phyloP scores from a whole-genome alignment of 2,329 filamentous ascomycete species.

The Dactylellina leptospora region DNA sequence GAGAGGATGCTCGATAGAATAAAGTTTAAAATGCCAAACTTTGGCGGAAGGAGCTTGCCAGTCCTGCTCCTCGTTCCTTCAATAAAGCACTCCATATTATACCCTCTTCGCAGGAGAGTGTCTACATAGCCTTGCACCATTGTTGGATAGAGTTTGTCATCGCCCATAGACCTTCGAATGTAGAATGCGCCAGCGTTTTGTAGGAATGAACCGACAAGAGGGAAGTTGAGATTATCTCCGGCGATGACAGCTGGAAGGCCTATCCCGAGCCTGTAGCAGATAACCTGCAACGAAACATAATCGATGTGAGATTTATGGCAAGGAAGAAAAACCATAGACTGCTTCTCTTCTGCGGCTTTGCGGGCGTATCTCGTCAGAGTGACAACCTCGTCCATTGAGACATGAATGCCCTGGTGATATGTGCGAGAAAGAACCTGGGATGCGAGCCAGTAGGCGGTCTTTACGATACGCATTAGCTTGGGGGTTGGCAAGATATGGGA shows the following conservation, averaged over 20 bases:
- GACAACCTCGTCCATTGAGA: conserved; percentile 91
- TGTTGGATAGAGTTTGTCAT: conserved; percentile 87
- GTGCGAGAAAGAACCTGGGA: conserved; percentile 90
- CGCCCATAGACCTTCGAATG: conserved; percentile 90
- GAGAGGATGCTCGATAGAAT: conserved; percentile 89
- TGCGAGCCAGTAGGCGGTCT: conserved; percentile 83
- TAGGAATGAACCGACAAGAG: conserved; percentile 84
- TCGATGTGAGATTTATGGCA: conserved; percentile 96
- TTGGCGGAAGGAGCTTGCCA: conserved; percentile 90
- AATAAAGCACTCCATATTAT: conserved; percentile 97
- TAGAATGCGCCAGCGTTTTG: conserved; percentile 98
- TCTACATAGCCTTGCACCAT: conserved; percentile 98
- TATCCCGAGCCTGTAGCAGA: conserved; percentile 91
- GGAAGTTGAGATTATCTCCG: conserved; percentile 95
- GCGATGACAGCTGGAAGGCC: conserved; percentile 90
- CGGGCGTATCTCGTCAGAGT: conserved; percentile 82
- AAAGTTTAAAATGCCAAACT: conserved; percentile 94
- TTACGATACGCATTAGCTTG: conserved; percentile 2
- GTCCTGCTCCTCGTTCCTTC: conserved; percentile 93
- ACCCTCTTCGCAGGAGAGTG: conserved; percentile 85
- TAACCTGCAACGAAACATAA: conserved; percentile 92
- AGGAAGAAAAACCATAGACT: conserved; percentile 94
- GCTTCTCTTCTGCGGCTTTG: conserved; percentile 82
- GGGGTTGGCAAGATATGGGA: neutral
- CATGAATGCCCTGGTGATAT: conserved; percentile 96